Evolutionary conservation across 108 stramenopile genomes (phyloP).

Genomic region (Pseudonitzschia multistriata): DNA sequence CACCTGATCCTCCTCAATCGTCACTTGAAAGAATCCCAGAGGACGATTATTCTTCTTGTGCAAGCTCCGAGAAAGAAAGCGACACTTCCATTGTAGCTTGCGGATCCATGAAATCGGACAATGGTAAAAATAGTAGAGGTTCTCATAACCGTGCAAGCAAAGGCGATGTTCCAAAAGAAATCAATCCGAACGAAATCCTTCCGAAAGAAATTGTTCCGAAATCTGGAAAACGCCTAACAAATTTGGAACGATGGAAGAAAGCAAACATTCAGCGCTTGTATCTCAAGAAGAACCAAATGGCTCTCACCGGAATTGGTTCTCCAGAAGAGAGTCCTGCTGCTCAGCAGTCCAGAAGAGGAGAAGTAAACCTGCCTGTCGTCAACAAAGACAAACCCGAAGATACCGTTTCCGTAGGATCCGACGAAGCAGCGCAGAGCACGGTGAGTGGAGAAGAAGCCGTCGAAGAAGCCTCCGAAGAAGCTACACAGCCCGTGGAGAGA

Average conservation of each 20-base stretch:
- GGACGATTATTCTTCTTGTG: not conserved
- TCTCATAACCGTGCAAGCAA: too few relatives aligned
- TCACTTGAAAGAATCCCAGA: not conserved
- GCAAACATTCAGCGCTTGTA: slow-evolving; percentile 14
- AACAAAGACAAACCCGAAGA: not conserved
- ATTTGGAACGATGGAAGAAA: slow-evolving; percentile 9
- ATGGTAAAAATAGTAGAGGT: not conserved
- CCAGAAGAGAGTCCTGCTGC: not conserved
- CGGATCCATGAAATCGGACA: not conserved
- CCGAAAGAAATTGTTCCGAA: not conserved
- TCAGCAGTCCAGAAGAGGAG: not conserved
- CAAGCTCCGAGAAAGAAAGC: not conserved
- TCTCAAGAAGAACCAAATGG: not conserved
- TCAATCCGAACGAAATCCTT: not conserved
- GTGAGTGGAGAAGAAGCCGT: not conserved
- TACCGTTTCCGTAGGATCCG: not conserved
- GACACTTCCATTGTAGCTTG: slow-evolving; percentile 5
- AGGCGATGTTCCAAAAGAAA: not conserved
- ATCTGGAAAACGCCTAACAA: not conserved
- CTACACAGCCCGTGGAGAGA: too few relatives aligned
- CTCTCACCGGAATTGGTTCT: not conserved
- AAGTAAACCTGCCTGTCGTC: not conserved
- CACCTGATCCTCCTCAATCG: slow-evolving; percentile 2
- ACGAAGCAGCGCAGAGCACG: slow-evolving; percentile 4
- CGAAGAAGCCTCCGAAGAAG: not conserved